These are phyloP conservation scores for Fomitopsis pulvina DNA, from an alignment of 768 basidiomycete genomes.

Conservation along the genomic window DNA sequence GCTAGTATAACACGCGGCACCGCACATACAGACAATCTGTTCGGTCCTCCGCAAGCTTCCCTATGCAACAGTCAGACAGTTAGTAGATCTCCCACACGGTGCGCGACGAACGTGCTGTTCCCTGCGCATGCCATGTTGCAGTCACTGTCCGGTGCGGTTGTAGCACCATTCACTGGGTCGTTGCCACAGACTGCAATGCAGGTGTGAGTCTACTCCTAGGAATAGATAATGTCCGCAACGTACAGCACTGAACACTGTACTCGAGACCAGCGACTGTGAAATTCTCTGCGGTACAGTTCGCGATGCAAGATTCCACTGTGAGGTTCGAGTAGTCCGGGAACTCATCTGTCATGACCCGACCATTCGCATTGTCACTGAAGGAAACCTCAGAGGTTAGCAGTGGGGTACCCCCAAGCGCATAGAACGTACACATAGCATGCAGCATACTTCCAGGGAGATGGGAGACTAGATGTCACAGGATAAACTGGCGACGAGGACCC, in stretches of 20 bases:
- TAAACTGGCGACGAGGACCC: constrained; percentile 22
- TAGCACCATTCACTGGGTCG: constrained; percentile 54
- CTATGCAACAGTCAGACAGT: constrained; percentile 26
- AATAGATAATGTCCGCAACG: constrained; percentile 18
- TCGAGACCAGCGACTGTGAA: constrained; percentile 69
- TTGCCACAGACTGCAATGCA: constrained; percentile 60
- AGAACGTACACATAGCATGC: constrained; percentile 53
- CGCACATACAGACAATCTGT: constrained; percentile 48
- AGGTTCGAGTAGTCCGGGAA: constrained; percentile 29
- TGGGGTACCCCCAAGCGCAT: background rate
- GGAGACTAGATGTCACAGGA: constrained; percentile 47
- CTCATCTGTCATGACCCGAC: constrained; percentile 50
- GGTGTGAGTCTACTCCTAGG: background rate
- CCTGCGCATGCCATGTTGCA: constrained; percentile 78
- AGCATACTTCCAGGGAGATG: constrained; percentile 50
- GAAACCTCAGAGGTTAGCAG: background rate
- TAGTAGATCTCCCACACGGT: too few relatives aligned
- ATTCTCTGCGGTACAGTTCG: constrained; percentile 44
- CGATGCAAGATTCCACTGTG: constrained; percentile 63
- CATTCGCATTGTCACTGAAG: constrained; percentile 49
- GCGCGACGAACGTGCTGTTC: constrained; percentile 55
- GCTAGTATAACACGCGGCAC: constrained; percentile 5
- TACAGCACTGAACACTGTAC: constrained; percentile 47
- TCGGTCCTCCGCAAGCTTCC: constrained; percentile 68
- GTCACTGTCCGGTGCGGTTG: constrained; percentile 34